These are phyloP conservation scores for Pseudocercospora fuligena DNA, from an alignment of 2,329 filamentous ascomycete species.

Conservation along the genomic window DNA sequence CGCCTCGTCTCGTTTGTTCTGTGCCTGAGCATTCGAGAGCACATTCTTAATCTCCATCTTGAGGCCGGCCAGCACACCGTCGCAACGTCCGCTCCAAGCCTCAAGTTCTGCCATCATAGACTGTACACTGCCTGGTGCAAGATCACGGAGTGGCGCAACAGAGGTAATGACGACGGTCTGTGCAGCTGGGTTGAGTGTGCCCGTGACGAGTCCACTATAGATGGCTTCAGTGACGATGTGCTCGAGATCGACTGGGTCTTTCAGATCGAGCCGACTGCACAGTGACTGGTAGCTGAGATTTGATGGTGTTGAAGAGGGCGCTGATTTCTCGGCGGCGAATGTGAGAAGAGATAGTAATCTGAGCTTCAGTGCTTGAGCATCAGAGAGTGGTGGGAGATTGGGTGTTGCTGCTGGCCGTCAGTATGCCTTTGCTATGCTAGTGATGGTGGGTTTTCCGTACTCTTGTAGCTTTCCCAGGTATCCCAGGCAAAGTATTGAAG, in stretches of 20 bases:
- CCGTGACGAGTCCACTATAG: slow-evolving; percentile 81
- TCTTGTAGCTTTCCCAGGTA: slow-evolving; percentile 78
- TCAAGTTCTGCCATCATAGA: slow-evolving; percentile 70
- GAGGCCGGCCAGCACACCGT: slow-evolving; percentile 71
- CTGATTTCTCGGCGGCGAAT: slow-evolving; percentile 65
- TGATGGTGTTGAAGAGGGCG: slow-evolving; percentile 48
- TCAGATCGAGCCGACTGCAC: slow-evolving; percentile 68
- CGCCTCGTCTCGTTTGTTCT: slow-evolving; percentile 50
- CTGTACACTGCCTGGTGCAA: slow-evolving; percentile 73
- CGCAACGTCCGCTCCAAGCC: slow-evolving; percentile 80
- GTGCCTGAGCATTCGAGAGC: slow-evolving; percentile 51
- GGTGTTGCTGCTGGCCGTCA: slow-evolving; percentile 44
- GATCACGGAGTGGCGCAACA: slow-evolving; percentile 84
- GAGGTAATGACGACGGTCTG: slow-evolving; percentile 77
- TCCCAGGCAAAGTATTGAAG: slow-evolving; percentile 93
- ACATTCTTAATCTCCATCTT: slow-evolving; percentile 75
- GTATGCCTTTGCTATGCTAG: slow-evolving; percentile 23
- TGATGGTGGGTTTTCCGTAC: slow-evolving; percentile 44
- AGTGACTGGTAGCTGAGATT: slow-evolving; percentile 75
- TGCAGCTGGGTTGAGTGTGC: slow-evolving; percentile 79
- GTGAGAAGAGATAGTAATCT: slow-evolving; percentile 87
- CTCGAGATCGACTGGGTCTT: slow-evolving; percentile 74
- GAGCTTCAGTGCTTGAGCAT: slow-evolving; percentile 79
- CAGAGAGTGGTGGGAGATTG: slow-evolving; percentile 71
- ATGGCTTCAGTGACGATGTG: slow-evolving; percentile 84